Evolutionary conservation across 306 rosid genomes (phyloP), one percentile per base, ranked within the genome.

Genomic region (Malus sylvestris): DNA sequence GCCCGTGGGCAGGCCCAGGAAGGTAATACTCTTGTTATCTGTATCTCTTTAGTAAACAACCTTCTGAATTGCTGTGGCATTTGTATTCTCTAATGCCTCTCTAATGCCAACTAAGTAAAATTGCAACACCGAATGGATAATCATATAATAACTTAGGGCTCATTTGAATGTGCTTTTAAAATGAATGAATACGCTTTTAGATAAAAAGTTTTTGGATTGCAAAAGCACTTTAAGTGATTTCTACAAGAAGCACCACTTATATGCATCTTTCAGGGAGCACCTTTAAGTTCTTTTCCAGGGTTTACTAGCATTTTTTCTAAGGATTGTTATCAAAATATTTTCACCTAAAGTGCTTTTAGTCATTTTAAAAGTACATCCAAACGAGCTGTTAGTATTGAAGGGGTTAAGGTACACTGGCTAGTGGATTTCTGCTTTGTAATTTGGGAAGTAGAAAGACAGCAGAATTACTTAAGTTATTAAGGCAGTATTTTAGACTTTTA

Each of bases 1-100:
- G 85, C 83, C 93, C 1, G 92, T 89, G 19, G 98, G 98, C 10
- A 89, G 98, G 35, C 98, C 98, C 0, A 90, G 35, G 84, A 93
- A 93, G 98, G 98, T 93, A 80, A 75, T 44, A 7, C 27, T 51
- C 55, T 51, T 35, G 16, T 72, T 44, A 8, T 44, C 38, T 32
- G 32, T 13, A 61, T 58, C 10, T 30, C 38, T 18, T 14, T 6
- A 27, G 15, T 25, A 25, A 10, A 29, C 68, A 60, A 44, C 11
- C 20, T 42, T 65, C 4, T 35, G 46, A 5, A 27, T 12, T 20
- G 22, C 9, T 55, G 12, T 15, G 55, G 45, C 58, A 11, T 30
- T 32, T 71, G 30, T n/a, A 20, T 71, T 55, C 45, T 15, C 8
- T 55, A n/a, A 7, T 27, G 22, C 16, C 27, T 55, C 45, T 15